A percentile compares a stretch with the other conserved stretches of the same genome.
Evolutionary conservation across 768 basidiomycete species (phyloP).

Genomic region (Rhizopogon salebrosus): DNA sequence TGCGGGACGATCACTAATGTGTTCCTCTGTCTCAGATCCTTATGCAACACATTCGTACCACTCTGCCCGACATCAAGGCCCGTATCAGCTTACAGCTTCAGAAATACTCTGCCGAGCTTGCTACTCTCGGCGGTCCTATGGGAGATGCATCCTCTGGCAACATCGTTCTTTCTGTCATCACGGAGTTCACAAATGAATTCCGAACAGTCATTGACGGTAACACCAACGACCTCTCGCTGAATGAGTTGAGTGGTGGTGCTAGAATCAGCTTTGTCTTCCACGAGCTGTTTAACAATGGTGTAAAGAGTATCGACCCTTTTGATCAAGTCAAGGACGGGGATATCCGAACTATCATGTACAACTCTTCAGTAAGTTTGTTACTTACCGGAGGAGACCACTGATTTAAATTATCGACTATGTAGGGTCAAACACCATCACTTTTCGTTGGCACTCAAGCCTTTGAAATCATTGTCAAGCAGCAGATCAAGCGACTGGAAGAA

Average conservation of each 20-base stretch:
- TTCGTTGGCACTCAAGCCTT: conserved; percentile 98
- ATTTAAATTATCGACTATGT: not conserved
- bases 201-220: conserved; percentile 95
- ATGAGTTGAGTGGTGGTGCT: conserved; percentile 97
- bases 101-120: conserved; percentile 83
- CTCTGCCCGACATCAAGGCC: conserved; percentile 97
- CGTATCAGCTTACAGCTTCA: conserved; percentile 88
- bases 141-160: conserved; percentile 85
- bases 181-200: conserved; percentile 97
- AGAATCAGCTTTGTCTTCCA: conserved; percentile 99
- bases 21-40: conserved; percentile 59
- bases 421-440: conserved; percentile 94
- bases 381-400: not conserved
- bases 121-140: conserved; percentile 78
- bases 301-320: conserved; percentile 95
- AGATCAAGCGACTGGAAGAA: conserved; percentile 95
- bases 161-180: conserved; percentile 94
- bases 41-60: conserved; percentile 98
- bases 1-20: not conserved
- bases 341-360: conserved; percentile 93
- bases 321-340: conserved; percentile 99
- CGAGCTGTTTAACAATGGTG: conserved; percentile 94
- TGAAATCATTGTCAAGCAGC: conserved; percentile 98
- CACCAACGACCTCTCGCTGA: conserved; percentile 90
- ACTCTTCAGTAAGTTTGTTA: conserved; percentile 77